A percentile compares a stretch with the other conserved stretches of the same genome.
Conservation (phyloP, 768 basidiomycete genomes). For the Botryobasidium botryosum region DNA sequence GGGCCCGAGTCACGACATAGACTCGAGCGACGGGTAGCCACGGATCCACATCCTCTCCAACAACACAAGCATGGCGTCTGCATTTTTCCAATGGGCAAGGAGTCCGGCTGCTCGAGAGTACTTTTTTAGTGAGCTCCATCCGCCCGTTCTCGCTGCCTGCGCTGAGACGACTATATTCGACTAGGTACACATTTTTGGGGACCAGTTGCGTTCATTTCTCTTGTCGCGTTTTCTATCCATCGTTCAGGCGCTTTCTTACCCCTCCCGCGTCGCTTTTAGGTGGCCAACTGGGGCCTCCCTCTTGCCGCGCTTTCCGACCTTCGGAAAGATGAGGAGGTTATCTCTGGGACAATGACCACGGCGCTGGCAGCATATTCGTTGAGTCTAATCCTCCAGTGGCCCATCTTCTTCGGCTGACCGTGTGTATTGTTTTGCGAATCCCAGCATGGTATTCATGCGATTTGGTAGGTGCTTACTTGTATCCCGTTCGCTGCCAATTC, state of each 20-base stretch:
- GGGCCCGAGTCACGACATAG: too few relatives aligned
- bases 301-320: constrained; percentile 85
- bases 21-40: too few relatives aligned
- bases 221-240: constrained; percentile 10
- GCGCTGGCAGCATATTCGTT: constrained; percentile 89
- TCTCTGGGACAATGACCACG: constrained; percentile 93
- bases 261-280: constrained; percentile 29
- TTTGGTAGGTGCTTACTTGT: constrained; percentile 42
- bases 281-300: constrained; percentile 97
- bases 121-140: constrained; percentile 65
- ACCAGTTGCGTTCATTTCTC: constrained; percentile 43
- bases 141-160: constrained; percentile 2
- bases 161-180: constrained; percentile 13
- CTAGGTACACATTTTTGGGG: constrained; percentile 97
- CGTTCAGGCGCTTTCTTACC: constrained; percentile 4
- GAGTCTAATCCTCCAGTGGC: constrained; percentile 24
- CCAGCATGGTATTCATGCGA: constrained; percentile 76
- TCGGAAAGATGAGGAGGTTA: constrained; percentile 84
- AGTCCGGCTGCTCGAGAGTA: constrained; percentile 86
- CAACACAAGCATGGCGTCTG: constrained; percentile 85
- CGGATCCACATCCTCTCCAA: too few relatives aligned
- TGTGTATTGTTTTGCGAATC: constrained; percentile 5
- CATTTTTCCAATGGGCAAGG: constrained; percentile 76
- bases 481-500: neutral
- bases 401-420: neutral